Evolutionary conservation across 2,329 filamentous ascomycete species (phyloP), one percentile per base, ranked within the genome.

Genomic region (Hypoxylon sp.): DNA sequence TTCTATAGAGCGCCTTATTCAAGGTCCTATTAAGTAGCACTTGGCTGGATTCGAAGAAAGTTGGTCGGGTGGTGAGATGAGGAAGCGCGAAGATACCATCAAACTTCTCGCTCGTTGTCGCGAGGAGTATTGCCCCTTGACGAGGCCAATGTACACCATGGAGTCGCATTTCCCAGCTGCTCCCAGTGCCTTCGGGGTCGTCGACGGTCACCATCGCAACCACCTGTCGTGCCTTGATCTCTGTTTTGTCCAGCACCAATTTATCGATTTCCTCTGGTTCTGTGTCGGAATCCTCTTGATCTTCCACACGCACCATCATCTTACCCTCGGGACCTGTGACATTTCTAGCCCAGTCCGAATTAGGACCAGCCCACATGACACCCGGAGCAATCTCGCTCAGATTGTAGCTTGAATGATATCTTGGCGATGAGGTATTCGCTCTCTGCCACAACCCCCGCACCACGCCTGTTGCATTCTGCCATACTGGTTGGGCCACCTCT

Each of bases 81-180:
- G 94, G 92, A 35, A 97, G 75, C 2, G 87, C 89, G 69, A 96
- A 96, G 47, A 97, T 87, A 31, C 94, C 92, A n/a, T 88, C 84
- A 65, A 94, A 94, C 75, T 96, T 97, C 67, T 96, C 89, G 70
- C 91, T 97, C 36, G 91, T 93, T 0, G 93, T 97, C 1, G 88
- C 90, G 67, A 97, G 75, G 25, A 97, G 75, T 38, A 94, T 83
- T 9, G 85, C 82, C 1, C 94, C 94, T 56, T 88, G 83, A n/a
- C 82, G 80, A 26, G 88, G 86, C 78, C 91, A 95, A 73, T 97
- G 93, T 3, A 95, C 81, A 3, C 94, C 94, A 70, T 91, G 87
- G 38, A 96, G 73, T 41, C 83, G 80, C 73, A 95, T 84, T 61
- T 92, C 87, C 85, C 89, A 92, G 60, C 84, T 89, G 65, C 87